These are phyloP conservation scores for Polymyxa betae DNA, from an alignment of 208 protist genomes.

Conservation along the genomic window DNA sequence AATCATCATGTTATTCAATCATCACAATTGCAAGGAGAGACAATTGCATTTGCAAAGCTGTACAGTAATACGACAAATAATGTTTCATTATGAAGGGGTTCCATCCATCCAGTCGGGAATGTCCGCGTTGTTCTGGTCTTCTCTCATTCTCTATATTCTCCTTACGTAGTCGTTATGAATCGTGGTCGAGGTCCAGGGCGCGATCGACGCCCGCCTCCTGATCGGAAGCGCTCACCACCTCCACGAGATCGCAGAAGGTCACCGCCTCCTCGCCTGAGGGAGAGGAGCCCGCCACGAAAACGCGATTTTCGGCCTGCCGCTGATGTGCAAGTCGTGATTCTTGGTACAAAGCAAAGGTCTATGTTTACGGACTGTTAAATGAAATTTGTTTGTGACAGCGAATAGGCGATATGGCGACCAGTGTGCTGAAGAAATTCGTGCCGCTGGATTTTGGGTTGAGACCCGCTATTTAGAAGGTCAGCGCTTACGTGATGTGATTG, in stretches of 20 bases:
- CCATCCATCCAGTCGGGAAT: too few relatives aligned
- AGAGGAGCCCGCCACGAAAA: not conserved
- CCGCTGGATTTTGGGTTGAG: slow-evolving; percentile 39
- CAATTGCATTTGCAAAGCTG: too few relatives aligned
- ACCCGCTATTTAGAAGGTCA: slow-evolving; percentile 10
- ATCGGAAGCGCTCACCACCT: not conserved
- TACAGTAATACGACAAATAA: too few relatives aligned
- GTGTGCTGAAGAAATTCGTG: slow-evolving; percentile 18
- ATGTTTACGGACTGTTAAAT: not conserved
- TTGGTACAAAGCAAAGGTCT: slow-evolving; percentile 39
- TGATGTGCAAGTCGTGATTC: not conserved
- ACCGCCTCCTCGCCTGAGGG: too few relatives aligned
- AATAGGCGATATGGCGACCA: slow-evolving; percentile 15
- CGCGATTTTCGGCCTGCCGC: not conserved
- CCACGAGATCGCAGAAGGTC: not conserved
- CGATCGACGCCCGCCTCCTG: not conserved
- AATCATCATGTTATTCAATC: too few relatives aligned
- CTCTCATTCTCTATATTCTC: too few relatives aligned
- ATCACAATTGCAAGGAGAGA: too few relatives aligned
- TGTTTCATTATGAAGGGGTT: too few relatives aligned
- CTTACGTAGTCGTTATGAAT: too few relatives aligned
- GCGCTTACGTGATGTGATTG: not conserved
- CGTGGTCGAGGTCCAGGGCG: not conserved
- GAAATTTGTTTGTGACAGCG: not conserved
- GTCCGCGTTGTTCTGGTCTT: too few relatives aligned